Percentiles rank a stretch among this genome's conserved stretches.
Evolutionary conservation across 495 filamentous ascomycete genomes (phyloP).

Genomic region (Recurvomyces mirabilis): DNA sequence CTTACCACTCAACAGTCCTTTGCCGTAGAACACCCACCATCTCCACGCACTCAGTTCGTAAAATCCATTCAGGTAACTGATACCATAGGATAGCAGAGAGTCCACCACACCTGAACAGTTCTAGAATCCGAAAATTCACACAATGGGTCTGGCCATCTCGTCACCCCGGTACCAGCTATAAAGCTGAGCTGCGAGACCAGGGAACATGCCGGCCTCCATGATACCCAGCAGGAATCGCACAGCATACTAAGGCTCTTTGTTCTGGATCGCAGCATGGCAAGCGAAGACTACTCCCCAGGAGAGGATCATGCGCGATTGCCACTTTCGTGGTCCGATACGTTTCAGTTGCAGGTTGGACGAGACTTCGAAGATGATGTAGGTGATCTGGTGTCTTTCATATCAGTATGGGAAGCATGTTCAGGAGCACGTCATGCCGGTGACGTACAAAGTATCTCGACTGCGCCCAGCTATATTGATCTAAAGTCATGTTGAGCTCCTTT

Average conservation of each 20-base stretch:
- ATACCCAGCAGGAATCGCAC: background rate
- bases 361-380: conserved; percentile 30
- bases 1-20: too few relatives aligned
- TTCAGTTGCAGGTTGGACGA: background rate
- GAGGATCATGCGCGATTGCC: background rate
- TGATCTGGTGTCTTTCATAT: conserved; percentile 23
- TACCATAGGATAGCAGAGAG: background rate
- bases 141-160: background rate
- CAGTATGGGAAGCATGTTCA: too few relatives aligned
- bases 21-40: too few relatives aligned
- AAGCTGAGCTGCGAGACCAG: background rate
- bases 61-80: background rate
- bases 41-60: background rate
- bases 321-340: background rate
- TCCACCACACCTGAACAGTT: background rate
- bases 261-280: background rate
- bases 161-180: background rate
- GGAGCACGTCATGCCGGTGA: too few relatives aligned
- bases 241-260: background rate
- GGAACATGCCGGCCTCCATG: background rate
- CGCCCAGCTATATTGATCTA: conserved; percentile 32
- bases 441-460: conserved; percentile 11
- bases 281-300: background rate
- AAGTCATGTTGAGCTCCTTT: conserved; percentile 27
- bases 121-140: background rate